Conservation (phyloP, 371 early-diverging fungal species). For the Phascolomyces articulosus region DNA sequence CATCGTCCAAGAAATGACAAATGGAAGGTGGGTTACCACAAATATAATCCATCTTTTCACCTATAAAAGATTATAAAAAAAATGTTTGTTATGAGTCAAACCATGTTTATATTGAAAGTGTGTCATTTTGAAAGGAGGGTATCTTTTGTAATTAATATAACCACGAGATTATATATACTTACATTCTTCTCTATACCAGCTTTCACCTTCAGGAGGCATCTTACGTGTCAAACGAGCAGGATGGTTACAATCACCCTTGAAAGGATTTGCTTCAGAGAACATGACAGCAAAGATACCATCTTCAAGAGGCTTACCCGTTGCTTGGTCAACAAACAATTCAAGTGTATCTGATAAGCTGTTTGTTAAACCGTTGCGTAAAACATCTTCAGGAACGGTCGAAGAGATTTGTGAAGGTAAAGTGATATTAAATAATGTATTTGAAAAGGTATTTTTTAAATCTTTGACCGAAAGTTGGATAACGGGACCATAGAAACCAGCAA, state of each 20-base stretch:
- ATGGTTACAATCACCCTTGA: constrained; percentile 68
- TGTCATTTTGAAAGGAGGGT: too few species aligned
- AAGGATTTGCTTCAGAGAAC: constrained; percentile 60
- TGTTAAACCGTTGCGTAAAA: constrained; percentile 32
- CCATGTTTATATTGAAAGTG: too few species aligned
- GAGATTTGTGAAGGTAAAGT: constrained; percentile 30
- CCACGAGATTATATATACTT: constrained; percentile 23
- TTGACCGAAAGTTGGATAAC: constrained; percentile 33
- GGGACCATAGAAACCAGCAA: constrained; percentile 53
- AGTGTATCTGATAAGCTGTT: constrained; percentile 17
- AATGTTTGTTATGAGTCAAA: too few species aligned
- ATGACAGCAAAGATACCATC: constrained; percentile 52
- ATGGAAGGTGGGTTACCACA: constrained; percentile 74
- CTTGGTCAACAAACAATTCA: constrained; percentile 19
- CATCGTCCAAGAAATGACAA: constrained; percentile 55
- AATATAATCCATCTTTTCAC: constrained; percentile 61
- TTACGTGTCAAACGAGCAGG: constrained; percentile 50
- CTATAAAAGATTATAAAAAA: constrained; percentile 19
- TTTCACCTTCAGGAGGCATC: constrained; percentile 59
- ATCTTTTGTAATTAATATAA: too few species aligned
- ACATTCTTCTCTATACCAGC: constrained; percentile 65
- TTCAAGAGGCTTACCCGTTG: constrained; percentile 32
- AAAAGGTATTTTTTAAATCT: constrained; percentile 30
- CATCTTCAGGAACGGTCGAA: constrained; percentile 30
- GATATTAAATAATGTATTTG: constrained; percentile 27